phyloP scores from a whole-genome alignment of 106 monocot genomes.

The Acanthochlamys bracteata region DNA sequence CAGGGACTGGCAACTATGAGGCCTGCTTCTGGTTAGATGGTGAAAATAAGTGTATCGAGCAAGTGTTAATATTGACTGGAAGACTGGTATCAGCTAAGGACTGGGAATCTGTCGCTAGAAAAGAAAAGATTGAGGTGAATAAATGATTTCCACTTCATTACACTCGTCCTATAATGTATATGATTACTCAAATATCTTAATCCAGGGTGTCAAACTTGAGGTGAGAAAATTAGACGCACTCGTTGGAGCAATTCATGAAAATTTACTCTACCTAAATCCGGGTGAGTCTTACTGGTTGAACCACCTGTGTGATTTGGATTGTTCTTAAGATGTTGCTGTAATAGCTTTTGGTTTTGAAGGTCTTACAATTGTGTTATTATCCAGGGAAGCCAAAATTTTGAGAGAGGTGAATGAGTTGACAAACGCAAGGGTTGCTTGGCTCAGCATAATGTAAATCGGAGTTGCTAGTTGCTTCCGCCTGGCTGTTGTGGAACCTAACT shows the following conservation, averaged over 20 bases:
- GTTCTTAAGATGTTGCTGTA: background rate
- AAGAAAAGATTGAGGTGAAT: conserved; percentile 82
- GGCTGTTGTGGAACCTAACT: conserved; percentile 79
- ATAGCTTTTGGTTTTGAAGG: background rate
- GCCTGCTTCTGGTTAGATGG: conserved; percentile 73
- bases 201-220: conserved; percentile 83
- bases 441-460: conserved; percentile 71
- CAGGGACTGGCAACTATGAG: conserved; percentile 78
- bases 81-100: conserved; percentile 80
- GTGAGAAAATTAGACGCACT: conserved; percentile 55
- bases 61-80: conserved; percentile 75
- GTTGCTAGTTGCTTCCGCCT: conserved; percentile 46
- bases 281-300: conserved; percentile 19
- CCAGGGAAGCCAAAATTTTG: conserved; percentile 83
- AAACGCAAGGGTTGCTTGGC: conserved; percentile 75
- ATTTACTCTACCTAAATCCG: conserved; percentile 61
- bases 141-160: background rate
- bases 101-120: conserved; percentile 86
- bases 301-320: background rate
- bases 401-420: conserved; percentile 75
- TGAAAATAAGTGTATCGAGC: conserved; percentile 25
- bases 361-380: background rate
- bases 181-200: background rate
- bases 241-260: conserved; percentile 81
- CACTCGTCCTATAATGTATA: background rate